Evolutionary conservation across 768 basidiomycete species (phyloP), one percentile per base, ranked within the genome.

Genomic region (Naganishia vaughanmartiniae): DNA sequence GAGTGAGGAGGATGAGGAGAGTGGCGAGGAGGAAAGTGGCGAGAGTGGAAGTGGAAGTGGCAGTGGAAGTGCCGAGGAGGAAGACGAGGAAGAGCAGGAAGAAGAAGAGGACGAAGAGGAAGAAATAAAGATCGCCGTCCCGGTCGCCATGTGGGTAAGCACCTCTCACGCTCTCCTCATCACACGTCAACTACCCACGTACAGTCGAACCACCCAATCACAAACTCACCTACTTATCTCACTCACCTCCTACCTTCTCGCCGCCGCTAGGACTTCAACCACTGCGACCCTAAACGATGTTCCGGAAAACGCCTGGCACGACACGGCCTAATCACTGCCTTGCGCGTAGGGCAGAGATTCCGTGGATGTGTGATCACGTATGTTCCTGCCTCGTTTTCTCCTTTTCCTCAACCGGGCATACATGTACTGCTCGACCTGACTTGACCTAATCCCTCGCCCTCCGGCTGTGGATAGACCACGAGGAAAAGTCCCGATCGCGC

Each of bases 121-220:
- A 39, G 56, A 70, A 45, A 53, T 75, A 0, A 76, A 73, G 63
- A 82, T 83, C 42, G 74, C 67, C 9, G 79, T 96, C 14, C 92
- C 92, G 1, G 89, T 96, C 4, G 93, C 92, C 42, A 97, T 97
- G 94, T 97, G 94, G 94, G 93, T 90, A 69, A 81, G 93, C 84
- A 55, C 26, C 26, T 34, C 5, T 58, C 21, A 42, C 15, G 39
- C 11, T 24, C 15, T 30, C n/a, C 24, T 28, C 17, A 34, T 28
- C 54, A 69, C 28, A 31, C 67, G 26, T 21, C 34, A 14, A 7
- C n/a, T n/a, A n/a, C n/a, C n/a, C n/a, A n/a, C n/a, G n/a, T n/a
- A n/a, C n/a, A n/a, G n/a, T n/a, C n/a, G n/a, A n/a, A n/a, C n/a
- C n/a, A n/a, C n/a, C n/a, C n/a, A n/a, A 71, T 51, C 28, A 45